Base-by-base conservation (phyloP, 2,329 filamentous ascomycete genomes). In the Alternaria conjuncta region DNA sequence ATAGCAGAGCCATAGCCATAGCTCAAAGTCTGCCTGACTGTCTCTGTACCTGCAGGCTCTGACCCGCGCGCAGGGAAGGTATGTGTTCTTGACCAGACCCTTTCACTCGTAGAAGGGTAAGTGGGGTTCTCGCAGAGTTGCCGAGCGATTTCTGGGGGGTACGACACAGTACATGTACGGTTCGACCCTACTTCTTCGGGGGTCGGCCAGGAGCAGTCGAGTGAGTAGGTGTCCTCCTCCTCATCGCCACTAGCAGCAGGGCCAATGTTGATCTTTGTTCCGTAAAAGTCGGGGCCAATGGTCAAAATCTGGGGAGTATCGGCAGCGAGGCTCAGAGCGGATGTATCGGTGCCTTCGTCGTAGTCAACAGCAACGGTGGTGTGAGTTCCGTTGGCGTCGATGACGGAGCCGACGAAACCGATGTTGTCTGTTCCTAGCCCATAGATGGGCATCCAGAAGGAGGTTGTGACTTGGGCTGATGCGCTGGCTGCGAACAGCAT, bases 381-480 rank as follows among this genome's bases (percentile, higher is more conserved):
- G 9, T 57, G 25, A 2, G 43, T 49, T 11, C 8, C 20, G 28
- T 57, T 57, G 26, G 55, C 44, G 26, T 10, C 12, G 23, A 57
- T 18, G 6, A 57, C 21, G 28, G 55, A 57, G 6, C 13, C 55
- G 18, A 57, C 8, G 26, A 15, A 57, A 2, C 55, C 55, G 15
- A 57, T 32, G 26, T 57, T 26, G 6, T 49, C 12, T 13, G 43
- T 44, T n/a, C 23, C 41, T 0, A 32, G 21, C 4, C 11, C n/a
- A 0, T 10, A 3, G 8, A 2, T 0, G 12, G 43, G 55, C 25
- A 49, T 49, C 55, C 43, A 49, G 28, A 57, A 49, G 12, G 55
- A 49, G 44, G 55, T 57, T 30, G 55, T 57, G 6, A 57, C 28
- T 50, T 57, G 55, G 18, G 43, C 43, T 15, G 28, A 23, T 6